phyloP scores from a whole-genome alignment of 495 filamentous ascomycete species.

The Cairneyella variabilis region DNA sequence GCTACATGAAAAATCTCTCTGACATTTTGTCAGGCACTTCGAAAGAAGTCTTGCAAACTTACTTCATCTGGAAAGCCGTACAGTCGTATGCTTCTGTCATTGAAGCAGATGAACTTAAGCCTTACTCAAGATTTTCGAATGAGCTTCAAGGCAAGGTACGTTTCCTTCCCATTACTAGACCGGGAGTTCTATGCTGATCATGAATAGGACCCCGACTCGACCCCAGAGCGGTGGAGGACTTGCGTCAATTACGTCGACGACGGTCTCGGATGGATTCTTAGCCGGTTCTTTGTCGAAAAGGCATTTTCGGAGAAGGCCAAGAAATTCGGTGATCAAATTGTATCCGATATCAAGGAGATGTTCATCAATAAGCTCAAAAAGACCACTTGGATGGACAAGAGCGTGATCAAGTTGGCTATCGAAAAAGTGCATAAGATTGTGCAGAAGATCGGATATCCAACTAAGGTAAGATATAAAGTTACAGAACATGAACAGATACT shows the following conservation, averaged over 20 bases:
- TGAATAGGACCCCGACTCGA: constrained; percentile 53
- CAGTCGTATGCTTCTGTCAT: constrained; percentile 46
- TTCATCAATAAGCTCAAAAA: constrained; percentile 57
- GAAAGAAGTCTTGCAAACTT: constrained; percentile 47
- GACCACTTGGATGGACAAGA: constrained; percentile 66
- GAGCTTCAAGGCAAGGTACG: constrained; percentile 43
- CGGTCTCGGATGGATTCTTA: constrained; percentile 53
- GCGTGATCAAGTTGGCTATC: constrained; percentile 56
- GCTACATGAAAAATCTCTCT: constrained; percentile 50
- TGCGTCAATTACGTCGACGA: constrained; percentile 56
- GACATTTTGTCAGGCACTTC: constrained; percentile 42
- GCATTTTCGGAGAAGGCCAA: constrained; percentile 62
- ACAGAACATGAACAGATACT: background rate
- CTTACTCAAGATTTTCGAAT: constrained; percentile 57
- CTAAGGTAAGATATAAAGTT: constrained; percentile 30
- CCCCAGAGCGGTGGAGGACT: constrained; percentile 65
- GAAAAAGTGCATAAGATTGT: constrained; percentile 68
- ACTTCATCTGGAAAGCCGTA: constrained; percentile 60
- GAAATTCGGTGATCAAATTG: constrained; percentile 62
- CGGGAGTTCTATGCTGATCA: constrained; percentile 3
- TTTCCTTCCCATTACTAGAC: too few relatives aligned
- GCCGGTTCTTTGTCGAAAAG: constrained; percentile 64
- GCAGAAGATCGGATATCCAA: constrained; percentile 73
- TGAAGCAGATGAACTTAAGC: constrained; percentile 54
- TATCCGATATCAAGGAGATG: constrained; percentile 63